Evolutionary conservation across 441 rosid species (phyloP), one percentile per base, ranked within the genome.

Genomic region (Heliophila coronopifolia): DNA sequence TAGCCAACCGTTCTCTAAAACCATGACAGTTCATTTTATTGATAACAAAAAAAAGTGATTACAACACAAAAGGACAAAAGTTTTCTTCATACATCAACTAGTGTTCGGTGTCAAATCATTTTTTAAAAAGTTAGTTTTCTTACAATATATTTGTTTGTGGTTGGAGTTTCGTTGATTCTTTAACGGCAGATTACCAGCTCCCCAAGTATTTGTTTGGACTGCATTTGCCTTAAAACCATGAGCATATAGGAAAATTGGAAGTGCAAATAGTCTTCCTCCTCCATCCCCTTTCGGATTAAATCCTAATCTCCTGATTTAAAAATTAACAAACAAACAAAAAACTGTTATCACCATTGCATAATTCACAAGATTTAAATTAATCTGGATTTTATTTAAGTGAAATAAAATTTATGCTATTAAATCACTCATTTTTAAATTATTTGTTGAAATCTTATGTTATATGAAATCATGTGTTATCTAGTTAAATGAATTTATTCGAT

Each of bases 231-330:
- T 44, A 31, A 50, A 46, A 11, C 65, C 65, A 23, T 36, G 49
- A 10, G 69, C 69, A 31, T 0, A 58, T 1, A 65, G 16, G 22
- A 11, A 58, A 22, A 65, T 0, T 4, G 65, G 65, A n/a, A 65
- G 59, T 50, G 65, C 50, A 11, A 23, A 9, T 22, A 30, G 15
- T 31, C 69, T 42, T 15, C 59, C 64, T 1, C 8, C 64, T 58
- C 65, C 65, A 43, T 9, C n/a, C 0, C 69, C 69, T 36, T 65
- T 65, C 0, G 65, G 69, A 11, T 65, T 65, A 37, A 65, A 65
- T 3, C 65, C 69, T 65, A 58, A 9, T 44, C 50, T 58, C 69
- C 65, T 65, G 54, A 36, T 36, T 42, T 20, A 2, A n/a, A n/a
- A n/a, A n/a, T n/a, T n/a, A n/a, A 22, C 10, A 12, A 10, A 46